Base-by-base conservation (phyloP, 148 eudicot genomes). In the Diospyros lotus region DNA sequence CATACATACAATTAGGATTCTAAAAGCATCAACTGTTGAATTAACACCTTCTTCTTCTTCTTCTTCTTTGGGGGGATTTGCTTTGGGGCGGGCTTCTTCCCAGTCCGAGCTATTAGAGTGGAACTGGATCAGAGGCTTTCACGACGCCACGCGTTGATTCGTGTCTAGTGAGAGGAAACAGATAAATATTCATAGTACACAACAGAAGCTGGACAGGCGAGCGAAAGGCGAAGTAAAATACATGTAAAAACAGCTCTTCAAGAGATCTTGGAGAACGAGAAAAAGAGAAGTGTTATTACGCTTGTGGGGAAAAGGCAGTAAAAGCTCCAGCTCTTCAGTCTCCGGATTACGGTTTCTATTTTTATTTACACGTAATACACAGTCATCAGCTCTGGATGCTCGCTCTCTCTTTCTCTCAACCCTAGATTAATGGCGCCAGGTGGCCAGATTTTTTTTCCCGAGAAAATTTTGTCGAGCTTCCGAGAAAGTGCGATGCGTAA, bases 351-450 rank as follows among this genome's bases (percentile, higher is more conserved):
- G 28, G 28, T 28, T 28, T 28, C 28, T 28, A 28, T 28, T 28
- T 28, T 0, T 28, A 28, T 28, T 0, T 28, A 28, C 28, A 28
- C 28, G 28, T 0, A 28, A 28, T 28, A 28, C 28, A 28, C 28
- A 28, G 28, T 28, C 28, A 28, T 28, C 15, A 66, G 51, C 28
- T 13, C 10, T 68, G 17, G 46, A 40, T 68, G 11, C 44, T 7
- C 4, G 9, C 8, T 6, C 8, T 66, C 69, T 38, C 18, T 65
- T 42, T 9, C 40, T 44, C 40, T n/a, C 38, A 15, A 51, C 15
- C 69, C 45, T 52, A 66, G 45, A 43, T 66, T 66, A 5, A 66
- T 17, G 53, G 52, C 45, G 54, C 69, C 69, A 66, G 18, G 69
- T 46, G 69, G 69, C 18, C 54, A 3, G 53, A 43, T 13, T 2